A percentile compares a stretch with the other conserved stretches of the same genome.
phyloP scores from a whole-genome alignment of 768 basidiomycete genomes.

The Calvatia gigantea region DNA sequence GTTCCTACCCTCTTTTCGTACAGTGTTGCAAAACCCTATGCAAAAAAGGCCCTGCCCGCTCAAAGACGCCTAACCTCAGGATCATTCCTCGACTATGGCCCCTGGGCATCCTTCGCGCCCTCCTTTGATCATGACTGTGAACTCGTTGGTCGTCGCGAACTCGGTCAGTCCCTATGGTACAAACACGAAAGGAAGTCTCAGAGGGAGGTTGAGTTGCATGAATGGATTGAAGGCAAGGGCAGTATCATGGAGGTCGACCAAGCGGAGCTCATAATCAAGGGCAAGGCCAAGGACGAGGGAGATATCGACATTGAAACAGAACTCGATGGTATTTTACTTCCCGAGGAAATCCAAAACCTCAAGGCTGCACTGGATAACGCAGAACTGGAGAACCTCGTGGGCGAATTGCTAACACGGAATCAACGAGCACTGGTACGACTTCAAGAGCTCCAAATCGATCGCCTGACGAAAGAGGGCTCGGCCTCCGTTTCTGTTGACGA shows the following conservation, averaged over 20 bases:
- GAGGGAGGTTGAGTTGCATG: conserved; percentile 22
- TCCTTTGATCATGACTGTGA: conserved; percentile 75
- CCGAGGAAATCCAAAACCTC: conserved; percentile 52
- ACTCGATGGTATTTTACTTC: conserved; percentile 52
- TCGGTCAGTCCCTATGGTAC: conserved; percentile 58
- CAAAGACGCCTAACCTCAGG: conserved; percentile 60
- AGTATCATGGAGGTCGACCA: conserved; percentile 25
- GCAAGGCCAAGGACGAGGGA: conserved; percentile 16
- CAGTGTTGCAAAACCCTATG: conserved; percentile 35
- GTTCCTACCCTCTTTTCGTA: conserved; percentile 59
- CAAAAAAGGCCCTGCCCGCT: conserved; percentile 37
- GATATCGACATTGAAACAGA: conserved; percentile 32
- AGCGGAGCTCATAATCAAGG: conserved; percentile 17
- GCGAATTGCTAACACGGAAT: conserved; percentile 66
- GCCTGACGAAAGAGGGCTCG: conserved; percentile 45
- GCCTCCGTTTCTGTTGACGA: conserved; percentile 47
- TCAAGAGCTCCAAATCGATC: conserved; percentile 58
- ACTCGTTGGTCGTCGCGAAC: conserved; percentile 57
- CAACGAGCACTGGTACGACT: conserved; percentile 59
- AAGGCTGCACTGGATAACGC: conserved; percentile 58
- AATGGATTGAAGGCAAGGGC: conserved; percentile 24
- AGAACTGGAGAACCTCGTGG: conserved; percentile 66
- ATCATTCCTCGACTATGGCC: conserved; percentile 76
- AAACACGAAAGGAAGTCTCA: conserved; percentile 41
- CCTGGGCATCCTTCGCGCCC: conserved; percentile 73